Percentiles rank a stretch among this genome's conserved stretches.
Conservation (phyloP, 2,329 filamentous ascomycete species). For the Chrysoporthe austroafricana region DNA sequence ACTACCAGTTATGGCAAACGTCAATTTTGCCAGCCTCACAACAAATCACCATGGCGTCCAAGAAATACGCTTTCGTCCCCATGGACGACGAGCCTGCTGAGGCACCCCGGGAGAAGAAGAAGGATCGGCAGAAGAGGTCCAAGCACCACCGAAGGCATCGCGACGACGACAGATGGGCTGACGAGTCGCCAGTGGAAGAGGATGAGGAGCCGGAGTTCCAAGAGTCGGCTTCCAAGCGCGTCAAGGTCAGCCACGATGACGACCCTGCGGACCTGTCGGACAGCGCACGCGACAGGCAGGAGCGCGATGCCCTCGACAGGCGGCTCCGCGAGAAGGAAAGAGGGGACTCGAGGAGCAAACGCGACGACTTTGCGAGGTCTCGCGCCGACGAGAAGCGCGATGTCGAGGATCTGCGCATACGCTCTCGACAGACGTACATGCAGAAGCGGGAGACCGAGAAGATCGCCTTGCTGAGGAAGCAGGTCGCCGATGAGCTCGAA, state of each 20-base stretch:
- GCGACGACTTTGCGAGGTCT: conserved; percentile 60
- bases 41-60: conserved; percentile 40
- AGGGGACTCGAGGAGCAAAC: conserved; percentile 66
- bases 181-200: conserved; percentile 65
- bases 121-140: conserved; percentile 50
- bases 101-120: conserved; percentile 47
- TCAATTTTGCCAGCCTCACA: neutral
- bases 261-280: conserved; percentile 61
- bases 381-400: conserved; percentile 70
- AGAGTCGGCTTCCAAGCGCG: conserved; percentile 72
- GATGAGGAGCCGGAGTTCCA: conserved; percentile 63
- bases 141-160: conserved; percentile 33
- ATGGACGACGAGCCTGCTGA: conserved; percentile 69
- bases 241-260: conserved; percentile 62
- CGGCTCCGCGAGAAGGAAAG: conserved; percentile 74
- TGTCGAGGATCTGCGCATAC: conserved; percentile 73
- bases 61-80: conserved; percentile 68
- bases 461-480: conserved; percentile 81
- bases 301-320: conserved; percentile 80
- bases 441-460: conserved; percentile 90
- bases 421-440: conserved; percentile 89
- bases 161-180: conserved; percentile 79
- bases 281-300: conserved; percentile 68
- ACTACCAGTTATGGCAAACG: neutral
- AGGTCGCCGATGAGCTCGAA: conserved; percentile 85